phyloP scores from a whole-genome alignment of 83 land plant genomes.

The Picea abies region DNA sequence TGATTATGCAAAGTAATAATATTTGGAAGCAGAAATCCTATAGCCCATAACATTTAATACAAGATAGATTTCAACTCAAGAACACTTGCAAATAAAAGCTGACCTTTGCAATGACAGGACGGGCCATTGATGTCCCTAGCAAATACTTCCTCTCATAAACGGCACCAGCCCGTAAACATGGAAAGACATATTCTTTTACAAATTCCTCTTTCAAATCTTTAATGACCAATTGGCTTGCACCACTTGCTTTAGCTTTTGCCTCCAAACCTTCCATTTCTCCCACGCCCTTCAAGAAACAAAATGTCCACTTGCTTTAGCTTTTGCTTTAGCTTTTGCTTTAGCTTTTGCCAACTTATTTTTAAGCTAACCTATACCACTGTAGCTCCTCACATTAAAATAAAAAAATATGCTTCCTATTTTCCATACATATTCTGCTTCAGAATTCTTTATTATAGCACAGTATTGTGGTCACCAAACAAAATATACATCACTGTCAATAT shows the following conservation, averaged over 20 bases:
- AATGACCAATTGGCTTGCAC: constrained; percentile 88
- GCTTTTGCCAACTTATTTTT: no score
- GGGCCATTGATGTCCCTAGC: constrained; percentile 99
- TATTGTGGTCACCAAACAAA: background rate
- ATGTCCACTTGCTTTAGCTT: no score
- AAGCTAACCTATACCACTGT: background rate
- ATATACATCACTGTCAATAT: background rate
- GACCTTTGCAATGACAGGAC: constrained; percentile 99
- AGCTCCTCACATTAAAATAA: background rate
- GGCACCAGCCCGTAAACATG: constrained; percentile 98
- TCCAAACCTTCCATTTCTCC: constrained; percentile 91
- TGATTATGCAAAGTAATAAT: background rate
- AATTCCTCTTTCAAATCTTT: constrained; percentile 97
- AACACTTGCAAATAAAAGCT: background rate
- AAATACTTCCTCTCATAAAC: constrained; percentile 95
- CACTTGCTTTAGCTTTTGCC: constrained; percentile 93
- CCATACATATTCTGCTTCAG: background rate
- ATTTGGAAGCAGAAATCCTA: background rate
- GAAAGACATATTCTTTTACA: constrained; percentile 88
- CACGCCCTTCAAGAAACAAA: constrained; percentile 57
- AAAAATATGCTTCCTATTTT: background rate
- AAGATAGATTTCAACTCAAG: no score
- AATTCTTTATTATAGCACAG: no score
- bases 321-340: no score
- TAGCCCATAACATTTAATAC: background rate